Percentiles rank a stretch among this genome's conserved stretches.
phyloP scores from a whole-genome alignment of 2,329 filamentous ascomycete genomes.

The Colletotrichum truncatum region DNA sequence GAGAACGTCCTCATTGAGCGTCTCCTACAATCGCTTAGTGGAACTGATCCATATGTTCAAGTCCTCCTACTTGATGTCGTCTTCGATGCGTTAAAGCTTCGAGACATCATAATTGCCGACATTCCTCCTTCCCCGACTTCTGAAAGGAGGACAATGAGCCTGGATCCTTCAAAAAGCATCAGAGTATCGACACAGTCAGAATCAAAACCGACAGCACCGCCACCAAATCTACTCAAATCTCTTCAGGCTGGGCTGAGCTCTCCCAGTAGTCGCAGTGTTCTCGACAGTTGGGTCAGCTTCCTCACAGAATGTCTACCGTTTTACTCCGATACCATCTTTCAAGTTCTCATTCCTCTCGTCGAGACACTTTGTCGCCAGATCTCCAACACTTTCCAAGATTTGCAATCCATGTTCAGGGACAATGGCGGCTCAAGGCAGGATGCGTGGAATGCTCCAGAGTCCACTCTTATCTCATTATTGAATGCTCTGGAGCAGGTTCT shows the following conservation, averaged over 20 bases:
- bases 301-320: conserved; percentile 84
- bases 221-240: conserved; percentile 80
- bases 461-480: conserved; percentile 84
- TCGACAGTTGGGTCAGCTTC: conserved; percentile 93
- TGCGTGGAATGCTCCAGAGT: conserved; percentile 64
- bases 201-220: conserved; percentile 60
- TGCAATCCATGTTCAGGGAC: conserved; percentile 70
- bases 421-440: conserved; percentile 35
- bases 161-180: conserved; percentile 51
- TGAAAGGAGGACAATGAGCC: conserved; percentile 55
- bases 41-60: conserved; percentile 76
- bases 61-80: conserved; percentile 82
- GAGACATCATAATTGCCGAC: conserved; percentile 52
- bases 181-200: conserved; percentile 47
- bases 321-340: conserved; percentile 86
- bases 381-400: conserved; percentile 72
- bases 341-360: conserved; percentile 88
- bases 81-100: conserved; percentile 76
- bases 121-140: conserved; percentile 52
- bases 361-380: conserved; percentile 89
- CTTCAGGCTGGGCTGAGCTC: conserved; percentile 84
- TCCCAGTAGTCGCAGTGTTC: conserved; percentile 74
- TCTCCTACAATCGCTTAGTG: conserved; percentile 67
- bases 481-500: conserved; percentile 92
- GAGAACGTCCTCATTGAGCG: conserved; percentile 77